Conservation (phyloP, 2,329 filamentous ascomycete genomes). For the Trichoderma sp. region DNA sequence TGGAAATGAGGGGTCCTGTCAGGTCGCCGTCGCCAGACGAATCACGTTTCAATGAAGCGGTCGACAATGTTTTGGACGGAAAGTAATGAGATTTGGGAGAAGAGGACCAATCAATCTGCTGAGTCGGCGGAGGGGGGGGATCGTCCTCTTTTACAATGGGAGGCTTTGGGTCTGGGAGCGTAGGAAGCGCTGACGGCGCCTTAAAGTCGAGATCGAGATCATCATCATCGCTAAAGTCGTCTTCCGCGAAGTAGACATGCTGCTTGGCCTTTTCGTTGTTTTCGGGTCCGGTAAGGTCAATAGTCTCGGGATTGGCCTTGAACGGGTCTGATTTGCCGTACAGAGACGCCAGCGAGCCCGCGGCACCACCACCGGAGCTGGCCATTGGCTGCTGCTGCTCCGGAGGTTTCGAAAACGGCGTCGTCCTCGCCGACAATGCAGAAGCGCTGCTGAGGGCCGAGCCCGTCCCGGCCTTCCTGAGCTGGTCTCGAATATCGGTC, state of each 20-base stretch:
- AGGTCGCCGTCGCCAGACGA: constrained; percentile 39
- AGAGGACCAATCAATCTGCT: constrained; percentile 70
- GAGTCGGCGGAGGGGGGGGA: constrained; percentile 33
- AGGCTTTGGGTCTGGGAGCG: constrained; percentile 34
- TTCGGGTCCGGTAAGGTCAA: constrained; percentile 41
- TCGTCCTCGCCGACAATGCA: constrained; percentile 46
- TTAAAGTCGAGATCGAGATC: constrained; percentile 72
- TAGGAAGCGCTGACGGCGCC: constrained; percentile 55
- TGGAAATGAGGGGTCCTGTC: constrained; percentile 31
- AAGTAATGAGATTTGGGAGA: constrained; percentile 56
- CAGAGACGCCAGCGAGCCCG: constrained; percentile 43
- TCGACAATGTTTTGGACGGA: constrained; percentile 40
- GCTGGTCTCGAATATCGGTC: constrained; percentile 53
- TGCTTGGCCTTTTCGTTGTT: constrained; percentile 34
- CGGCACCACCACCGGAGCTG: background rate
- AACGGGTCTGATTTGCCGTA: constrained; percentile 54
- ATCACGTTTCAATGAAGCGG: constrained; percentile 46
- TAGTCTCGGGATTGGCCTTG: constrained; percentile 33
- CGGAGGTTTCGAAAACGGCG: constrained; percentile 33
- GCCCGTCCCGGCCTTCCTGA: constrained; percentile 47
- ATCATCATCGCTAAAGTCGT: constrained; percentile 85
- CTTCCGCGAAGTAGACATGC: constrained; percentile 67
- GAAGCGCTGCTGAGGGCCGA: constrained; percentile 33
- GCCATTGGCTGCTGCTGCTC: constrained; percentile 10
- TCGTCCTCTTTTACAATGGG: constrained; percentile 32